Conservation (phyloP, 2,329 filamentous ascomycete species). For the Alternaria dauci region DNA sequence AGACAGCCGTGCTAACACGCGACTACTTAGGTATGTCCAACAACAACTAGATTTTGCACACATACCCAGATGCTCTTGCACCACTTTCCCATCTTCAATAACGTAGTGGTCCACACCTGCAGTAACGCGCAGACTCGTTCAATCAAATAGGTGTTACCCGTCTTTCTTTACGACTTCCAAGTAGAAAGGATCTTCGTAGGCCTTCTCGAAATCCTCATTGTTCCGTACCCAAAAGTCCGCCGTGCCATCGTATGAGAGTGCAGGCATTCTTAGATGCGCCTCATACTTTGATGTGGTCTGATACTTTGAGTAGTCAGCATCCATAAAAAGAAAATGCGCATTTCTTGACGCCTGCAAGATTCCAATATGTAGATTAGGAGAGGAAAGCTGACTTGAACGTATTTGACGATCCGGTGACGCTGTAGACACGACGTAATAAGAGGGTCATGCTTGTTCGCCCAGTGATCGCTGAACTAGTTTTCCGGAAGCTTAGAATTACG, state of each 20-base stretch:
- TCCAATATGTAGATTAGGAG: neutral
- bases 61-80: neutral
- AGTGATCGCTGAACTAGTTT: constrained; percentile 34
- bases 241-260: constrained; percentile 31
- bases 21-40: too few species aligned
- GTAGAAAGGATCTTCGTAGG: constrained; percentile 36
- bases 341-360: neutral
- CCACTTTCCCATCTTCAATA: neutral
- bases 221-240: constrained; percentile 38
- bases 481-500: constrained; percentile 32
- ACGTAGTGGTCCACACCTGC: neutral
- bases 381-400: constrained; percentile 27
- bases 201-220: constrained; percentile 36
- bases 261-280: constrained; percentile 23
- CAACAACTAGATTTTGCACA: too few species aligned
- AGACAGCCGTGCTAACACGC: neutral
- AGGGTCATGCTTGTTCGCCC: constrained; percentile 34
- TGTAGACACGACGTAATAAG: constrained; percentile 33
- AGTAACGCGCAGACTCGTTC: constrained; percentile 1
- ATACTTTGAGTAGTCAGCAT: constrained; percentile 17
- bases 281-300: constrained; percentile 32
- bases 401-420: constrained; percentile 33
- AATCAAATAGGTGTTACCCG: constrained; percentile 34
- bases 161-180: constrained; percentile 28
- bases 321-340: neutral